Percentiles rank a stretch among this genome's conserved stretches.
phyloP scores from a whole-genome alignment of 257 asterid species.

The Sherardia arvensis region DNA sequence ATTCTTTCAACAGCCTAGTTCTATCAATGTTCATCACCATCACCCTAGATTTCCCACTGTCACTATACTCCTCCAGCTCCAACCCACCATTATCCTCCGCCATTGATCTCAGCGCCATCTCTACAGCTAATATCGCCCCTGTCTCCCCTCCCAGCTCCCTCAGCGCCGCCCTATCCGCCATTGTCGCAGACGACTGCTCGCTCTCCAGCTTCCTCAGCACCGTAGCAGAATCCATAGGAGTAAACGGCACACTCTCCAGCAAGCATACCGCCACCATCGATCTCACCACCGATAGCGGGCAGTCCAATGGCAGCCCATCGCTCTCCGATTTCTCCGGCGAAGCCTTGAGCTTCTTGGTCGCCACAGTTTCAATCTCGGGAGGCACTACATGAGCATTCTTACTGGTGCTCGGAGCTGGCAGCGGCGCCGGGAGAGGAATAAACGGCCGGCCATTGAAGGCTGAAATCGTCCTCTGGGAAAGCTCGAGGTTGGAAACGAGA shows the following conservation, averaged over 20 bases:
- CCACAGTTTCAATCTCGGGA: constrained; percentile 21
- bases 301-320: constrained; percentile 45
- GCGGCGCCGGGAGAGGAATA: constrained; percentile 56
- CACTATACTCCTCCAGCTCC: constrained; percentile 74
- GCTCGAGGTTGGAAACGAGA: constrained; percentile 81
- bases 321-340: constrained; percentile 26
- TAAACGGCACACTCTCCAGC: constrained; percentile 75
- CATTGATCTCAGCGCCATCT: constrained; percentile 84
- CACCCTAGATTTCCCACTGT: constrained; percentile 73
- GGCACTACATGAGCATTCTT: constrained; percentile 21
- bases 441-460: constrained; percentile 46
- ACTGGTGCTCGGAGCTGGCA: constrained; percentile 47
- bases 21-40: constrained; percentile 83
- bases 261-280: constrained; percentile 87
- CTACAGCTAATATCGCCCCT: constrained; percentile 68
- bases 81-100: constrained; percentile 85
- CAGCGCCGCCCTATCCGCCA: constrained; percentile 59
- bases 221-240: constrained; percentile 65
- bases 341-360: constrained; percentile 12
- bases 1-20: constrained; percentile 65
- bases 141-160: constrained; percentile 87
- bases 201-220: constrained; percentile 84
- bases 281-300: constrained; percentile 61
- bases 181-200: constrained; percentile 42
- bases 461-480: constrained; percentile 67